Evolutionary conservation across 129 eudicot species (phyloP), one percentile per base, ranked within the genome.

Genomic region (Chrysanthemum seticuspe): DNA sequence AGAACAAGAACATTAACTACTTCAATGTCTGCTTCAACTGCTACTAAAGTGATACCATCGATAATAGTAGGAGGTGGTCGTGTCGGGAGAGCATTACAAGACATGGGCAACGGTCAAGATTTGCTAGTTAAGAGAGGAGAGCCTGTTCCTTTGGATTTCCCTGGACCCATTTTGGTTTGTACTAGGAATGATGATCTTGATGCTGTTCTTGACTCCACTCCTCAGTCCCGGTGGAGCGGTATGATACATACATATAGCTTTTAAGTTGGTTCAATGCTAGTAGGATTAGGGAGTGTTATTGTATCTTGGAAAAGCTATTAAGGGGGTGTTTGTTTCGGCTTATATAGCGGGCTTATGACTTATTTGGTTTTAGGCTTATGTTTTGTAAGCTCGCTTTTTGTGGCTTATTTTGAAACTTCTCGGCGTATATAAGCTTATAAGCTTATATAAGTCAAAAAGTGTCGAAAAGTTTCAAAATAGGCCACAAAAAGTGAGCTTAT

Each of bases 171-270:
- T 13, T 83, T 94, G 82, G 99, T 94, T 23, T 94, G 97, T 44
- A 94, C 99, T 1, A 82, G 99, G 65, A 94, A 94, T 72, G 99
- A 94, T 76, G 99, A 94, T 79, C 82, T 90, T 25, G 97, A 94
- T 50, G 96, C 91, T n/a, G 97, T 94, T 16, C 91, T 94, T 62
- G 65, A 83, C 15, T 80, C 91, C 49, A 94, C 99, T 74, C 99
- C 99, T 52, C 81, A 76, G 48, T 90, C 99, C 8, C 93, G 99
- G 13, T 90, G 99, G 99, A 90, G 65, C 83, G 97, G 99, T 94
- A 89, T 23, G 25, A 23, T 23, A 23, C 25, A 23, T 23, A 23
- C 25, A 23, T 23, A 23, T 23, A 23, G 25, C 25, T 23, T 23
- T 23, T 27, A 27, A 27, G 29, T 27, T 27, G 29, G 29, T 27